Conservation (phyloP, 1,284 basidiomycete genomes). For the Sporisorium reilianum region DNA sequence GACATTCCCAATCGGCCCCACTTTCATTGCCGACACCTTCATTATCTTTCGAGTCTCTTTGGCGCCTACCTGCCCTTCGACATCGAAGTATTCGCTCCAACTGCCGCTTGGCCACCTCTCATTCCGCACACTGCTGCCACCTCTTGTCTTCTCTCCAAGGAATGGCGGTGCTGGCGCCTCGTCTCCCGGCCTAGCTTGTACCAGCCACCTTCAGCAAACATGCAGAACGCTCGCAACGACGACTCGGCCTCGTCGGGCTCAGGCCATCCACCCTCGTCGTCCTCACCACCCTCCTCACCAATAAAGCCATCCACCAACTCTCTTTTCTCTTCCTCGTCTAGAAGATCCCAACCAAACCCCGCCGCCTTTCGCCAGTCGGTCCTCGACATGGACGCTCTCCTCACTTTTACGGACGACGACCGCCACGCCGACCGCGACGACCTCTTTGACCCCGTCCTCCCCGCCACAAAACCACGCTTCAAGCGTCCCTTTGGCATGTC, state of each 20-base stretch:
- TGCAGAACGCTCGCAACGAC: constrained; percentile 20
- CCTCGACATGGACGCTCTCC: constrained; percentile 44
- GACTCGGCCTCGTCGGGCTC: background rate
- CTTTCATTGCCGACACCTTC: background rate
- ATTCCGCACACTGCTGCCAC: background rate
- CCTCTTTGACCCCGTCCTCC: constrained; percentile 11
- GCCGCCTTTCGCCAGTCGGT: constrained; percentile 32
- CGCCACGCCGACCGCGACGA: constrained; percentile 10
- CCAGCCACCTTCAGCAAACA: constrained; percentile 9
- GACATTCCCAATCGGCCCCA: background rate
- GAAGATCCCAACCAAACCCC: constrained; percentile 11
- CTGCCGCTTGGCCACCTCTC: background rate
- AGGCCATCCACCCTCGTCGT: constrained; percentile 5
- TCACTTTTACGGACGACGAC: constrained; percentile 26
- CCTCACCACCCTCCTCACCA: constrained; percentile 26
- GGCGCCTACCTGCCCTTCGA: background rate
- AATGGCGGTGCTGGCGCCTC: constrained; percentile 24
- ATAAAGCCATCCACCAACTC: constrained; percentile 18
- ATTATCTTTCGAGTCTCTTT: background rate
- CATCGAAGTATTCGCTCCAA: background rate
- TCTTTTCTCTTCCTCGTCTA: constrained; percentile 24
- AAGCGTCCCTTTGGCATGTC: constrained; percentile 41
- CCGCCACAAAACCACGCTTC: constrained; percentile 32
- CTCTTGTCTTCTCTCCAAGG: constrained; percentile 9
- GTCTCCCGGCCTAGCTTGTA: constrained; percentile 13